These are phyloP conservation scores for Rhizopus delemar DNA, from an alignment of 371 early-diverging fungal species.

Conservation along the genomic window DNA sequence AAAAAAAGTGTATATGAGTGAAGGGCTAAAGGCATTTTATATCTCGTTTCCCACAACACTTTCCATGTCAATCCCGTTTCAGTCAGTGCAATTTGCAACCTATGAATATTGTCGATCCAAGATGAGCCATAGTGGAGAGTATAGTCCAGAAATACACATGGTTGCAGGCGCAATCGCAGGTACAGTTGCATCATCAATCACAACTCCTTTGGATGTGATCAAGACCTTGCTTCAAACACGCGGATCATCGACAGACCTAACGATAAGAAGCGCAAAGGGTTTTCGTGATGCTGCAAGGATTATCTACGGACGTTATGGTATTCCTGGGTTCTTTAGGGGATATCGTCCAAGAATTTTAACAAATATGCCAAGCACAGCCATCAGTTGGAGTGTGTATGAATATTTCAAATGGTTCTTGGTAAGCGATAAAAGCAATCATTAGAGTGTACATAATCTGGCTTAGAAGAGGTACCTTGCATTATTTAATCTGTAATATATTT, in stretches of 20 bases:
- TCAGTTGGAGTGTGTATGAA: conserved; percentile 90
- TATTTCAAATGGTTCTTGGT: conserved; percentile 76
- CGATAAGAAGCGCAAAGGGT: conserved; percentile 68
- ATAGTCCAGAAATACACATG: conserved; percentile 82
- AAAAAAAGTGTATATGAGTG: conserved; percentile 60
- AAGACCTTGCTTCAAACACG: conserved; percentile 91
- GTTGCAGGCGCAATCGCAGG: conserved; percentile 90
- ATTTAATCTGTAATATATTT: neutral
- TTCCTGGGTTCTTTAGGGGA: conserved; percentile 79
- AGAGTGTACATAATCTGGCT: conserved; percentile 5
- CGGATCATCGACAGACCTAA: conserved; percentile 66
- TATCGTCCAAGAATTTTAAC: conserved; percentile 75
- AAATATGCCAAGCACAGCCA: conserved; percentile 91
- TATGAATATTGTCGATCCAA: conserved; percentile 79
- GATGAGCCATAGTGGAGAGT: conserved; percentile 74
- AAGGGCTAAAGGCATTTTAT: conserved; percentile 89
- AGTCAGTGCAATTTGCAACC: conserved; percentile 87
- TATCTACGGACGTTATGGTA: conserved; percentile 74
- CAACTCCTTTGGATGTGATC: conserved; percentile 90
- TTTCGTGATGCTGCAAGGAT: conserved; percentile 72
- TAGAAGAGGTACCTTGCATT: neutral
- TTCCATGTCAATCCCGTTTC: conserved; percentile 92
- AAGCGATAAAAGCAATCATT: conserved; percentile 6
- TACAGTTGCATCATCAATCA: conserved; percentile 80
- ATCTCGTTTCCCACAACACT: conserved; percentile 93